A percentile compares a stretch with the other conserved stretches of the same genome.
Conservation (phyloP, 2,329 filamentous ascomycete species). For the Penicillium sp. region DNA sequence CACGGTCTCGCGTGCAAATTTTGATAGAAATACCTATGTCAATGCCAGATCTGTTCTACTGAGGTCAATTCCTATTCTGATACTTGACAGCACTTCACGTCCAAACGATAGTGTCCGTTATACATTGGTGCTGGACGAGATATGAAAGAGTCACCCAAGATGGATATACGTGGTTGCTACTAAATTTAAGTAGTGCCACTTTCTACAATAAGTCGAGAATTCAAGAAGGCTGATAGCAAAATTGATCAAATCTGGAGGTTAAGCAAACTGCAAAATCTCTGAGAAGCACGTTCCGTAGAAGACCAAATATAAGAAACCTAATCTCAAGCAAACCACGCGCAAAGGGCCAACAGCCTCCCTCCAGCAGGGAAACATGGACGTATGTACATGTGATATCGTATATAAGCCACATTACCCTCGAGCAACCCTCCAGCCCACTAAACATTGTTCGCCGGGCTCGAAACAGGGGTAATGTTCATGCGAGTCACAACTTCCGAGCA, state of each 20-base stretch:
- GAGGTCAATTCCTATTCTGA: too few species aligned
- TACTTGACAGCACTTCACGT: too few species aligned
- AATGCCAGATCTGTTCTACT: too few species aligned
- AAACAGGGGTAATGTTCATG: background rate
- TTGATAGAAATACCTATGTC: too few species aligned
- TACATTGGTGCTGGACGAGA: background rate
- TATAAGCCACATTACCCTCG: background rate
- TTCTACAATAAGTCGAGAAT: too few species aligned
- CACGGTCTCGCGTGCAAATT: too few species aligned
- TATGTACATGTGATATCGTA: too few species aligned
- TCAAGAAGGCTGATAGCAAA: background rate
- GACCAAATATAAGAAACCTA: background rate
- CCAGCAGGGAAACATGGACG: too few species aligned
- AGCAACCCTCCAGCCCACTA: background rate
- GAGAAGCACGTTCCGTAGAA: background rate
- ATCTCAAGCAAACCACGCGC: background rate
- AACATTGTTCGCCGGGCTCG: background rate
- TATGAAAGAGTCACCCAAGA: background rate
- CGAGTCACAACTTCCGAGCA: background rate
- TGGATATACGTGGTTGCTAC: background rate
- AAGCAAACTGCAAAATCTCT: too few species aligned
- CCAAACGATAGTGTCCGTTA: too few species aligned
- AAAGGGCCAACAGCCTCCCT: background rate
- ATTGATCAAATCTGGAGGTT: background rate
- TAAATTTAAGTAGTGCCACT: background rate